These are phyloP conservation scores for Cyanidiococcus yangmingshanensis DNA, from an alignment of 23 red algal genomes.

Conservation along the genomic window DNA sequence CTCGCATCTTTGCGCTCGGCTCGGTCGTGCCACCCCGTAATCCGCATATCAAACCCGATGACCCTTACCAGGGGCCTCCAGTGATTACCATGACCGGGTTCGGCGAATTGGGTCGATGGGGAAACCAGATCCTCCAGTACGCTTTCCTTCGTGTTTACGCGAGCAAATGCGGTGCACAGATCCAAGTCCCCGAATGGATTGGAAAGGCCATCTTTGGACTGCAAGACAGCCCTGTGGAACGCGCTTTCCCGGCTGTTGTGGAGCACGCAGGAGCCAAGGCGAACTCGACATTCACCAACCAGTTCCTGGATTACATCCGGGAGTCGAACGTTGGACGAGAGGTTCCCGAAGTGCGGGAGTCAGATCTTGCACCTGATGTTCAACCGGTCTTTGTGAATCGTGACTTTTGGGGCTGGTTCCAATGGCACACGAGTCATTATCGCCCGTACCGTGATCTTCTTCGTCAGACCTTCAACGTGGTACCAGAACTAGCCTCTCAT, in stretches of 20 bases:
- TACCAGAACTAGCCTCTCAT: slow-evolving; percentile 11
- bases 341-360: slow-evolving; percentile 43
- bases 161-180: slow-evolving; percentile 23
- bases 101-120: slow-evolving; percentile 91
- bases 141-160: slow-evolving; percentile 67
- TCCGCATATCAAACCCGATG: slow-evolving; percentile 45
- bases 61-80: slow-evolving; percentile 65
- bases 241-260: slow-evolving; percentile 66
- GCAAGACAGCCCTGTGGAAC: slow-evolving; percentile 32
- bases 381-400: slow-evolving; percentile 33
- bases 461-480: slow-evolving; percentile 42
- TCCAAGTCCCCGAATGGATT: slow-evolving; percentile 88
- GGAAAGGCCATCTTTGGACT: slow-evolving; percentile 68
- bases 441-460: slow-evolving; percentile 59
- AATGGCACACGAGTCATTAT: slow-evolving; percentile 88
- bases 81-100: slow-evolving; percentile 86
- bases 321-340: slow-evolving; percentile 40
- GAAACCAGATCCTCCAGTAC: slow-evolving; percentile 96
- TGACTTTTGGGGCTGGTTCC: slow-evolving; percentile 99
- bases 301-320: slow-evolving; percentile 88
- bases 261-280: slow-evolving; percentile 55
- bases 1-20: slow-evolving; percentile 82
- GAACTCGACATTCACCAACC: slow-evolving; percentile 92
- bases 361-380: background rate
- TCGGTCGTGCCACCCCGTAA: slow-evolving; percentile 33